A percentile compares a stretch with the other conserved stretches of the same genome.
phyloP scores from a whole-genome alignment of 2,329 filamentous ascomycete species.

The Aureobasidium vineae region DNA sequence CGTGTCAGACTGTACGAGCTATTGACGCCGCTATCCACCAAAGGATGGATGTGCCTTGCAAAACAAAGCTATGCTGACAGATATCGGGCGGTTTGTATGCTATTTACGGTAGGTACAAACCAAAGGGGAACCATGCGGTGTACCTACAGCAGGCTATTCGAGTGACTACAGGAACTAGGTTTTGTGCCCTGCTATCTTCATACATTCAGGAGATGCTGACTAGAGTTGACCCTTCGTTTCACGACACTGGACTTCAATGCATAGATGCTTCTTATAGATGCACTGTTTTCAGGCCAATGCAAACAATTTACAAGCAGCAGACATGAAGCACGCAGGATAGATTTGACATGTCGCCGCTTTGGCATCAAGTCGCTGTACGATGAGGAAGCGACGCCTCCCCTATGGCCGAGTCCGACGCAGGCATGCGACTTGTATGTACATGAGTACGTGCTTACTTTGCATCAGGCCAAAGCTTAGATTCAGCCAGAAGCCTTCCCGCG shows the following conservation, averaged over 20 bases:
- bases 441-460: constrained; percentile 15
- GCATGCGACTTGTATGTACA: constrained; percentile 15
- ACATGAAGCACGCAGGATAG: background rate
- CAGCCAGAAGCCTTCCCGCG: background rate
- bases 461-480: constrained; percentile 18
- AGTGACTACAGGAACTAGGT: background rate
- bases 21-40: background rate
- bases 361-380: constrained; percentile 3
- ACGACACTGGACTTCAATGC: background rate
- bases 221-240: background rate
- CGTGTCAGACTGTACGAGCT: constrained; percentile 2
- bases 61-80: constrained; percentile 20
- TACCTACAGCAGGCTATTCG: background rate
- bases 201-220: background rate
- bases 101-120: constrained; percentile 4
- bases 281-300: background rate
- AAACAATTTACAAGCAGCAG: background rate
- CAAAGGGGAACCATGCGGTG: background rate
- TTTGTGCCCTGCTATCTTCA: background rate
- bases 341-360: background rate
- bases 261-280: background rate
- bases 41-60: constrained; percentile 11
- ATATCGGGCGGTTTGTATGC: background rate
- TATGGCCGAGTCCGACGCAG: constrained; percentile 22
- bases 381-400: constrained; percentile 23